phyloP scores from a whole-genome alignment of 129 eudicot species.

The Pseudognaphalium luteoalbum region DNA sequence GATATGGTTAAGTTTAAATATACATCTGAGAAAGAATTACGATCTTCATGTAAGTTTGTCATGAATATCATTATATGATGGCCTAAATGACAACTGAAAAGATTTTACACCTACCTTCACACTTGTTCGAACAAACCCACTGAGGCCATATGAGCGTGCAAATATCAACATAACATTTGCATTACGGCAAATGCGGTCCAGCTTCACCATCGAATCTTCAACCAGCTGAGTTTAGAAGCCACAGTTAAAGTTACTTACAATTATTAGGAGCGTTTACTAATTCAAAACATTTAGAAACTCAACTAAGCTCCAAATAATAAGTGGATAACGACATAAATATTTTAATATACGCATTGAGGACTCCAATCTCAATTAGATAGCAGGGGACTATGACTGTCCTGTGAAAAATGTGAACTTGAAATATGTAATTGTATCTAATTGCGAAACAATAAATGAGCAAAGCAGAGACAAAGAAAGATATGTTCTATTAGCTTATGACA shows the following conservation, averaged over 20 bases:
- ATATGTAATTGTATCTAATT: background rate
- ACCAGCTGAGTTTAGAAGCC: conserved; percentile 53
- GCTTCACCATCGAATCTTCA: conserved; percentile 86
- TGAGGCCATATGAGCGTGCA: conserved; percentile 96
- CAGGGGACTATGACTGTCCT: background rate
- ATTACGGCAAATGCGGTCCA: conserved; percentile 85
- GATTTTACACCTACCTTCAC: conserved; percentile 59
- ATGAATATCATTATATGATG: background rate
- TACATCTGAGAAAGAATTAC: background rate
- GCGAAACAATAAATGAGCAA: background rate
- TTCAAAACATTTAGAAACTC: too few species aligned
- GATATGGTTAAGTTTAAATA: background rate
- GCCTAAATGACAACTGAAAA: background rate
- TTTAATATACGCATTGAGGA: background rate
- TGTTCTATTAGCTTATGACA: conserved; percentile 4
- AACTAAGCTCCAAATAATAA: too few species aligned
- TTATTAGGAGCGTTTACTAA: background rate
- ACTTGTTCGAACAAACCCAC: conserved; percentile 91
- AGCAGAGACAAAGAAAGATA: background rate
- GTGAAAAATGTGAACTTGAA: background rate
- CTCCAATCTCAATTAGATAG: background rate
- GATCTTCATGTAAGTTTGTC: background rate
- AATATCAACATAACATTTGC: conserved; percentile 75
- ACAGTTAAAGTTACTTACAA: background rate
- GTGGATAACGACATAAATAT: too few species aligned